These are phyloP conservation scores for Agapanthus africanus DNA, from an alignment of 106 monocot species.

Conservation along the genomic window DNA sequence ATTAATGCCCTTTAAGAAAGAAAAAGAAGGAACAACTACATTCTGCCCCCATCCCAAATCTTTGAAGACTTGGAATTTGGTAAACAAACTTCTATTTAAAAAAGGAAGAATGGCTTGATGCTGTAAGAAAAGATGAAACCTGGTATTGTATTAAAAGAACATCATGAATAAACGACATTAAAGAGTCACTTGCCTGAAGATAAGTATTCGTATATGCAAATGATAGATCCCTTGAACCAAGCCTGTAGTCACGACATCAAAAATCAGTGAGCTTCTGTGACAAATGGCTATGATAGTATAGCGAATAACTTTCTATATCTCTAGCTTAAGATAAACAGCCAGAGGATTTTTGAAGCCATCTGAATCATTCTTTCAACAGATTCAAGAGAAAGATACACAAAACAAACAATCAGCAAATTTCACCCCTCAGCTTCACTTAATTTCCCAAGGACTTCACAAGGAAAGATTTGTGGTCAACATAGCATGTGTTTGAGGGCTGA, in stretches of 20 bases:
- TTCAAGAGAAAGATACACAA: neutral
- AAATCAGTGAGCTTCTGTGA: neutral
- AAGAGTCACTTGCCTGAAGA: neutral
- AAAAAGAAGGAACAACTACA: no score
- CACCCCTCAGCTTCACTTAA: conserved; percentile 10
- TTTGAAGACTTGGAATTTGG: neutral
- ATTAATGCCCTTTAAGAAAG: neutral
- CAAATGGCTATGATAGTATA: no score
- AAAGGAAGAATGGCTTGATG: neutral
- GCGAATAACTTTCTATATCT: neutral
- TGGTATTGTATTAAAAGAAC: no score
- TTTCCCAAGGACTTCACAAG: neutral
- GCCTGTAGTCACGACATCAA: no score
- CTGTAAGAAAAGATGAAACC: no score
- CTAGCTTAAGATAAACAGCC: neutral
- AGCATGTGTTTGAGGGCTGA: no score
- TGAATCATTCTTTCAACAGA: neutral
- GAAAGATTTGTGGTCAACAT: conserved; percentile 1
- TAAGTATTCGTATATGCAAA: neutral
- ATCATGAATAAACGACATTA: no score
- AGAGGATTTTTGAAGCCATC: neutral
- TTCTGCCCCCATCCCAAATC: neutral
- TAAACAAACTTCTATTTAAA: neutral
- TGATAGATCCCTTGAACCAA: no score
- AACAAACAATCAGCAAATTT: neutral